These are phyloP conservation scores for Colletotrichum spinosum DNA, from an alignment of 2,329 filamentous ascomycete species.

Conservation along the genomic window DNA sequence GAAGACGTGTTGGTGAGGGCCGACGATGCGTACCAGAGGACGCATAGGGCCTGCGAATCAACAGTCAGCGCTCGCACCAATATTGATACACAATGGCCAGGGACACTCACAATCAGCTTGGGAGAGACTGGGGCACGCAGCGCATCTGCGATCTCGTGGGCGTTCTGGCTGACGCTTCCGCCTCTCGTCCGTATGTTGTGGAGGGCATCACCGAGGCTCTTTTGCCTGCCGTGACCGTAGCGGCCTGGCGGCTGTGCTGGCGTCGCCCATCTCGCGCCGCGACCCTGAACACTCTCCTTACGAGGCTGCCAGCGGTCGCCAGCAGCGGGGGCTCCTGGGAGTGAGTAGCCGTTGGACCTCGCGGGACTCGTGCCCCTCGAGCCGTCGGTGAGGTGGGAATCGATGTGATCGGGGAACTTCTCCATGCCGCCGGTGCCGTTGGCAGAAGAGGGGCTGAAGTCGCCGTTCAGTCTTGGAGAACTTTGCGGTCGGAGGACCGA, in stretches of 20 bases:
- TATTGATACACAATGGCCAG: constrained; percentile 40
- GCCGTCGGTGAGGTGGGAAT: constrained; percentile 46
- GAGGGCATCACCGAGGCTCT: constrained; percentile 91
- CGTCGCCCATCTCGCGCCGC: constrained; percentile 45
- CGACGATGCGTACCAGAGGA: constrained; percentile 94
- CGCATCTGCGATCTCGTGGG: constrained; percentile 91
- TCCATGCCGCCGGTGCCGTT: constrained; percentile 53
- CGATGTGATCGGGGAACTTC: constrained; percentile 69
- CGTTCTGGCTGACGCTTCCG: constrained; percentile 91
- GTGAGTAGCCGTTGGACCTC: constrained; percentile 44
- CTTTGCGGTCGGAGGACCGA: constrained; percentile 47
- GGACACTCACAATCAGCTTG: constrained; percentile 77
- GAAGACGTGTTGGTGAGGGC: constrained; percentile 97
- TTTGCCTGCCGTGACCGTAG: constrained; percentile 75
- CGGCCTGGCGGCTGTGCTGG: constrained; percentile 34
- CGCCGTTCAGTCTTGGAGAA: constrained; percentile 40
- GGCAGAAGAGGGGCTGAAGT: constrained; percentile 32
- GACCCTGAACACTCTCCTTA: constrained; percentile 64
- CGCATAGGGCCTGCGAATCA: constrained; percentile 76
- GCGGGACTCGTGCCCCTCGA: constrained; percentile 39
- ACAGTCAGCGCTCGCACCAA: constrained; percentile 12
- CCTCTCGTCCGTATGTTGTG: constrained; percentile 83
- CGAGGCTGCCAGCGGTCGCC: constrained; percentile 72
- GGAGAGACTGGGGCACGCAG: constrained; percentile 91
- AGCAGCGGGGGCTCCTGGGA: constrained; percentile 42